Percentiles rank a stretch among this genome's conserved stretches.
phyloP scores from a whole-genome alignment of 2,329 filamentous ascomycete genomes.

The Colletotrichum sp. region DNA sequence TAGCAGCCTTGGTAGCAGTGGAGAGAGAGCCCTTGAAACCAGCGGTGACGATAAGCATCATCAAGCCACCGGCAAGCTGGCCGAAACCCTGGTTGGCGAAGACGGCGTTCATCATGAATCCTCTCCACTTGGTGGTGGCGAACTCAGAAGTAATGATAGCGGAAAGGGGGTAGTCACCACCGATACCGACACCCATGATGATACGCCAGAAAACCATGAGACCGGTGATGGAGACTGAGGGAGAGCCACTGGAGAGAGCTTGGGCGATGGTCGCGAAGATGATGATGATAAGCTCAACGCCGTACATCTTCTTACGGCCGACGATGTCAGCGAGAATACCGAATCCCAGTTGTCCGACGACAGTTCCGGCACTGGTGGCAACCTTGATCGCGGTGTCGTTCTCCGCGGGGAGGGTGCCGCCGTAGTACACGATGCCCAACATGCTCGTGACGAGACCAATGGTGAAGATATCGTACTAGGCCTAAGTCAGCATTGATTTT shows the following conservation, averaged over 20 bases:
- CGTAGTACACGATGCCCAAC: slow-evolving; percentile 79
- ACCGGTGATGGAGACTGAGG: slow-evolving; percentile 66
- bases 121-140: slow-evolving; percentile 64
- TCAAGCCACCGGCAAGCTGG: slow-evolving; percentile 73
- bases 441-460: slow-evolving; percentile 76
- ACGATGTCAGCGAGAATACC: slow-evolving; percentile 79
- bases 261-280: slow-evolving; percentile 80
- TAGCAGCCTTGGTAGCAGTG: slow-evolving; percentile 51
- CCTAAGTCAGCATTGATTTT: not conserved
- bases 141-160: slow-evolving; percentile 74
- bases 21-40: slow-evolving; percentile 72
- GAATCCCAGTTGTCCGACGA: slow-evolving; percentile 82
- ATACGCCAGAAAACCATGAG: slow-evolving; percentile 83
- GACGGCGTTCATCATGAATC: slow-evolving; percentile 69
- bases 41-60: slow-evolving; percentile 71
- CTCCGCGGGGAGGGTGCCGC: slow-evolving; percentile 65
- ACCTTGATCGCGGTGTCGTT: slow-evolving; percentile 87
- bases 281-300: slow-evolving; percentile 79
- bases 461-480: slow-evolving; percentile 78
- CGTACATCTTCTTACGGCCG: slow-evolving; percentile 76
- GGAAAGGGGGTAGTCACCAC: slow-evolving; percentile 70
- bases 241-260: slow-evolving; percentile 67
- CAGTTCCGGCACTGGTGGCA: slow-evolving; percentile 81
- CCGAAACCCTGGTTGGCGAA: slow-evolving; percentile 75
- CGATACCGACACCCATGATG: slow-evolving; percentile 63